A percentile compares a stretch with the other conserved stretches of the same genome.
Conservation (phyloP, 371 early-diverging fungal species). For the Smittium mucronatum region DNA sequence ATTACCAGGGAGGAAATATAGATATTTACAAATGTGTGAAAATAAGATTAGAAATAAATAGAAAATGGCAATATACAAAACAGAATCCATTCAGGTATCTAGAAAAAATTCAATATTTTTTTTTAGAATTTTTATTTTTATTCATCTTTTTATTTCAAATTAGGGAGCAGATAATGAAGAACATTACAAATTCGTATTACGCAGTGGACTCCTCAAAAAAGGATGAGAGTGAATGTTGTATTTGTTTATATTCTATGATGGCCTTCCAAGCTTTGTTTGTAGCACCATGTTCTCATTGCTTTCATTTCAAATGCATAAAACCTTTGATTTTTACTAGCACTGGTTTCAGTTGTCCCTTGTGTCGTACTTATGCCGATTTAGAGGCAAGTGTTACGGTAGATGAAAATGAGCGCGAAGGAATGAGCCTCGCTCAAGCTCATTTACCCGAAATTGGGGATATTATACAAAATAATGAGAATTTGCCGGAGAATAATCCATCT, state of each 20-base stretch:
- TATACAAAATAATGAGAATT: too few species aligned
- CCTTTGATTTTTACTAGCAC: slow-evolving; percentile 52
- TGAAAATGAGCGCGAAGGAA: slow-evolving; percentile 36
- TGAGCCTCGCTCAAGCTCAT: neutral
- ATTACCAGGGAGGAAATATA: slow-evolving; percentile 87
- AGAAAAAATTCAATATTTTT: too few species aligned
- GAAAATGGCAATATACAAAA: slow-evolving; percentile 44
- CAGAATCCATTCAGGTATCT: slow-evolving; percentile 36
- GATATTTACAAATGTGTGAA: slow-evolving; percentile 58
- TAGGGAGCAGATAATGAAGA: slow-evolving; percentile 32
- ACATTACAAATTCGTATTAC: slow-evolving; percentile 32
- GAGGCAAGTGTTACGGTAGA: slow-evolving; percentile 73
- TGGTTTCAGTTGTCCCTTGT: slow-evolving; percentile 85
- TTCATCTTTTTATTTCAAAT: neutral
- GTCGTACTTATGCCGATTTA: slow-evolving; percentile 85
- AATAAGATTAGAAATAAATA: slow-evolving; percentile 65
- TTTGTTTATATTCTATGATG: slow-evolving; percentile 77
- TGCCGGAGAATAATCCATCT: too few species aligned
- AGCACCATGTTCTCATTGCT: slow-evolving; percentile 89
- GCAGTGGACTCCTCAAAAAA: slow-evolving; percentile 10
- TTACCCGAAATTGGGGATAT: too few species aligned
- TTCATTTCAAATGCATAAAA: slow-evolving; percentile 86
- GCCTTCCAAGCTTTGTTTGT: slow-evolving; percentile 89
- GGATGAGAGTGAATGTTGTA: slow-evolving; percentile 73
- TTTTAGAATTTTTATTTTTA: neutral